Conservation (phyloP, 2,329 filamentous ascomycete genomes). For the Trichoderma koningiopsis region DNA sequence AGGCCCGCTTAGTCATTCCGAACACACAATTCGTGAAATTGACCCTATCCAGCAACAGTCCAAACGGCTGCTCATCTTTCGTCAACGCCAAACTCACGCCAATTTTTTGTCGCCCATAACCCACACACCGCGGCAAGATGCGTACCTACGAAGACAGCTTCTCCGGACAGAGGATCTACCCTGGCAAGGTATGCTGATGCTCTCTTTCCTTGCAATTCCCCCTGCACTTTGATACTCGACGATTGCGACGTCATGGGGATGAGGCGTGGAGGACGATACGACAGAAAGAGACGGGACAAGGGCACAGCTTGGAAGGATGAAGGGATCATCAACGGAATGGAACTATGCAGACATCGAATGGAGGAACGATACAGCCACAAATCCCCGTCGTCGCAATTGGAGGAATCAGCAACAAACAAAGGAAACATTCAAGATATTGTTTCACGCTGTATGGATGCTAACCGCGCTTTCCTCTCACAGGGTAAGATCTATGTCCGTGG, state of each 20-base stretch:
- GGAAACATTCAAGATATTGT: neutral
- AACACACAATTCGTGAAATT: conserved; percentile 48
- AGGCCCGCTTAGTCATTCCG: conserved; percentile 44
- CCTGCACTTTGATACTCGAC: conserved; percentile 28
- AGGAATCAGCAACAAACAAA: neutral
- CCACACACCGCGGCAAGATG: conserved; percentile 55
- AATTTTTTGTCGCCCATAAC: conserved; percentile 45
- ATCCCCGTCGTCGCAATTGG: neutral
- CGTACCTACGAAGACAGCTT: conserved; percentile 69
- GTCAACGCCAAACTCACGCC: conserved; percentile 44
- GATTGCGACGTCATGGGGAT: conserved; percentile 29
- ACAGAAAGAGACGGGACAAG: neutral
- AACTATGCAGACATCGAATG: neutral
- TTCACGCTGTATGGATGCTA: conserved; percentile 1
- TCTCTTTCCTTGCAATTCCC: conserved; percentile 19
- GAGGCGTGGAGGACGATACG: neutral
- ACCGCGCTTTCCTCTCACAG: conserved; percentile 51
- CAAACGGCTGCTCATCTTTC: conserved; percentile 38
- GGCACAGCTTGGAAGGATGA: neutral
- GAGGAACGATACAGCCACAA: neutral
- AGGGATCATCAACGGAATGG: neutral
- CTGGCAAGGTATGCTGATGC: conserved; percentile 60
- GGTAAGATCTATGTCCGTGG: conserved; percentile 99
- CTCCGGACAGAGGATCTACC: conserved; percentile 68
- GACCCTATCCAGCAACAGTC: conserved; percentile 33